Base-by-base conservation (phyloP, 2,329 filamentous ascomycete genomes). In the Lanzia echinophila region DNA sequence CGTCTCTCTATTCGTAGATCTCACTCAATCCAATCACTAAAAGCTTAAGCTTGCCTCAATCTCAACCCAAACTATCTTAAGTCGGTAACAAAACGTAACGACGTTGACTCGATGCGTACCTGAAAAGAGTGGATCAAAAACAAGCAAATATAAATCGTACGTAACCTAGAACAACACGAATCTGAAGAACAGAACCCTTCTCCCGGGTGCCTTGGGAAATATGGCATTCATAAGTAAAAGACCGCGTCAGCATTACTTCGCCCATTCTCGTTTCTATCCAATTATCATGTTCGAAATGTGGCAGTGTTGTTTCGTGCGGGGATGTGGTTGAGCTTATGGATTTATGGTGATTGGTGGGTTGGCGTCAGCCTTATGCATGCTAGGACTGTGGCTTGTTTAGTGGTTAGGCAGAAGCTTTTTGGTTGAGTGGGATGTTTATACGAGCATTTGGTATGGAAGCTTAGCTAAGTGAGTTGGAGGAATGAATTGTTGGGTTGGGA, bases 221-320 rank as follows among this genome's bases (percentile, higher is more conserved):
- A 52, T 50, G 53, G 50, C 46, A 57, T 62, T 53, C 32, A 45
- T 41, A 43, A 44, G 44, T 45, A 41, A 41, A 17, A 10, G 38
- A n/a, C 38, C 38, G 38, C 38, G 38, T 41, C 38, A 41, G 38
- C 38, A 11, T 19, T 6, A 17, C 38, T 19, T 19, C n/a, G n/a
- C 17, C n/a, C 38, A 19, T 10, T 19, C 6, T 41, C 38, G 10
- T 41, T 19, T 17, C 17, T 11, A n/a, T 11, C 38, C 7, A 41
- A 41, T 41, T 10, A 41, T 11, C 15, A 41, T 17, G 13, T 13
- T n/a, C n/a, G 17, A 2, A 19, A 12, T 41, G 38, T 41, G 38
- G 38, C 38, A 17, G 38, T 41, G 38, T 19, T 19, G 6, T 10
- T 10, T 3, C 11, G n/a, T 19, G 10, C 10, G 38, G 38, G 38